Evolutionary conservation across 1,284 basidiomycete genomes (phyloP), one percentile per base, ranked within the genome.

Genomic region (Cutaneotrichosporon sp.): DNA sequence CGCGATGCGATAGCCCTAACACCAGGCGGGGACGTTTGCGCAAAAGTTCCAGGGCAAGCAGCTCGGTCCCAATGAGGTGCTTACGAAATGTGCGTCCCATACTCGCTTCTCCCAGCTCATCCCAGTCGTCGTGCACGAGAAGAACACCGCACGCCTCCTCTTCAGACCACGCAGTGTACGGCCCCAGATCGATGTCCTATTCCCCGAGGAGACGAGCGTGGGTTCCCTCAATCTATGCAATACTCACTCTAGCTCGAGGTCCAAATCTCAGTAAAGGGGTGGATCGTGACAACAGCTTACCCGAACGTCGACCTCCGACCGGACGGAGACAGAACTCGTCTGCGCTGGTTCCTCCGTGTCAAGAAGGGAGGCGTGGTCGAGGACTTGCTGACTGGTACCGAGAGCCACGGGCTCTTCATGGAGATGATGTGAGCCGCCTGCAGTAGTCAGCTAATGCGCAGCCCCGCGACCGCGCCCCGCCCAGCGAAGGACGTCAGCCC

Each of bases 271-370:
- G 51, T 73, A 14, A 57, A 62, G 22, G 70, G 69, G 45, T 74
- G 71, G 71, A 57, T 57, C n/a, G 60, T 71, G n/a, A 59, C 67
- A 3, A 44, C 64, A 5, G 63, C 67, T 1, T 74, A 74, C 45
- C 71, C 71, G 2, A 55, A 59, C 52, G 70, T 69, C 2, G 56
- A 52, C 2, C 55, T 70, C 5, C 35, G 60, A 11, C 59, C 63
- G 14, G 63, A 69, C 31, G 62, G 49, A 3, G 59, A 54, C 1
- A n/a, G 64, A 10, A 63, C 64, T 20, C 42, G 54, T 8, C 51
- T 74, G 16, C 52, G 69, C 26, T 74, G 71, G 71, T 74, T 71
- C 54, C 46, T 69, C 25, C 59, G 63, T 22, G 68, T 71, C 33
- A 59, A 61, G 34, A 59, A 62, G 7, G 60, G 61, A 9, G 71